phyloP scores from a whole-genome alignment of 371 early-diverging fungal species.

The Mitosporidium daphniae region DNA sequence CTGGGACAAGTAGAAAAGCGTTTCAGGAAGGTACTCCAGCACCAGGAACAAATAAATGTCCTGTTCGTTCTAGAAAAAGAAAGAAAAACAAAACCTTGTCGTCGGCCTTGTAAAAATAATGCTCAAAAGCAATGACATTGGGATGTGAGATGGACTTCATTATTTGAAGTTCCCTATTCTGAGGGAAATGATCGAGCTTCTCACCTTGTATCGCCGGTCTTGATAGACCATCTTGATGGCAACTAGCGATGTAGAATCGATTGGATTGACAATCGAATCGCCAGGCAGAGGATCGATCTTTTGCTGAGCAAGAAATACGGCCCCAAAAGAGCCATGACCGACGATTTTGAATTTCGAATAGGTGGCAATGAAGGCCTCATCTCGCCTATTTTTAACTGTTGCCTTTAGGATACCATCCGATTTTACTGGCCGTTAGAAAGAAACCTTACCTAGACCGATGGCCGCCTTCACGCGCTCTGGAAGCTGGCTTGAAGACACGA shows the following conservation, averaged over 20 bases:
- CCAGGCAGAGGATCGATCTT: too few relatives aligned
- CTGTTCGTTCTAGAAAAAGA: constrained; percentile 9
- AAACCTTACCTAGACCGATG: too few relatives aligned
- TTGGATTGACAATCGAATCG: too few relatives aligned
- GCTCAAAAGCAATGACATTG: constrained; percentile 39
- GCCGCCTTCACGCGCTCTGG: too few relatives aligned
- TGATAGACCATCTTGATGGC: constrained; percentile 82
- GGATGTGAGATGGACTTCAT: constrained; percentile 54
- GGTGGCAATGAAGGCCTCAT: too few relatives aligned
- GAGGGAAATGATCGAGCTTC: constrained; percentile 1
- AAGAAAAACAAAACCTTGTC: constrained; percentile 12
- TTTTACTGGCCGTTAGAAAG: too few relatives aligned
- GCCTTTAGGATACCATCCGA: too few relatives aligned
- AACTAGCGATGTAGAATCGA: constrained; percentile 25
- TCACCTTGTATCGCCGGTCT: constrained; percentile 69
- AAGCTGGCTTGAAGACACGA: too few relatives aligned
- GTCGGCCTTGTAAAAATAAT: constrained; percentile 48
- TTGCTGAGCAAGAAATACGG: constrained; percentile 67
- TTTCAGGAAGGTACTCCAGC: constrained; percentile 64
- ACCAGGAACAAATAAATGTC: constrained; percentile 64
- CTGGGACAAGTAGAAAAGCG: constrained; percentile 44
- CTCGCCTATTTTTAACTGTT: too few relatives aligned
- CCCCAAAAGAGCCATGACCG: constrained; percentile 80
- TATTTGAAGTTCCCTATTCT: constrained; percentile 77
- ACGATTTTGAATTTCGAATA: constrained; percentile 52